Evolutionary conservation across 2,329 filamentous ascomycete species (phyloP).

Genomic region (Calonectria pauciramosa): DNA sequence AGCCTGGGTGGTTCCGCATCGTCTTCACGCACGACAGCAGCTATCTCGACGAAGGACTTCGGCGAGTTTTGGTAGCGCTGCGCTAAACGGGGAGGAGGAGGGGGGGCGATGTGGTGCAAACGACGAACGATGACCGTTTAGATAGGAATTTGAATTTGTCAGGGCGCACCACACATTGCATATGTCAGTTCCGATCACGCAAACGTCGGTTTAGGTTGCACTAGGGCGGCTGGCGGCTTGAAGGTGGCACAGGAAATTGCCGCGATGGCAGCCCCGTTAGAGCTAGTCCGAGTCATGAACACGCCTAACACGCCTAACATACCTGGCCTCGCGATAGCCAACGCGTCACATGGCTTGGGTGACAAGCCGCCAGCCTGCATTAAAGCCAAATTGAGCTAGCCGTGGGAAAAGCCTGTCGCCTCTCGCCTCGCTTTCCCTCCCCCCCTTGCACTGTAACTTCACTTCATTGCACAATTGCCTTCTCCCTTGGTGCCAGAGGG

Average conservation of each 20-base stretch:
- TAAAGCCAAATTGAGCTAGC: neutral
- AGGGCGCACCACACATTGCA: neutral
- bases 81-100: neutral
- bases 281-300: conserved; percentile 6
- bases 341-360: conserved; percentile 7
- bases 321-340: neutral
- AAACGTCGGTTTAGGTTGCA: neutral
- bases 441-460: neutral
- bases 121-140: too few relatives aligned
- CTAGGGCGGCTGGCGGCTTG: conserved; percentile 3
- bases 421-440: neutral
- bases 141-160: neutral
- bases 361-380: conserved; percentile 7
- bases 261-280: conserved; percentile 1
- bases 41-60: conserved; percentile 48
- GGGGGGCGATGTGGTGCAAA: too few relatives aligned
- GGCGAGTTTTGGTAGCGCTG: conserved; percentile 35
- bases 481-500: too few relatives aligned
- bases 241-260: conserved; percentile 2
- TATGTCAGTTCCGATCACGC: neutral
- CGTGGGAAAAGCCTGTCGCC: neutral
- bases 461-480: neutral
- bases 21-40: conserved; percentile 52
- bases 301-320: conserved; percentile 5
- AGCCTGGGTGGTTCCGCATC: conserved; percentile 56